These are phyloP conservation scores for Penstemon eatonii DNA, from an alignment of 257 asterid species.

Conservation along the genomic window DNA sequence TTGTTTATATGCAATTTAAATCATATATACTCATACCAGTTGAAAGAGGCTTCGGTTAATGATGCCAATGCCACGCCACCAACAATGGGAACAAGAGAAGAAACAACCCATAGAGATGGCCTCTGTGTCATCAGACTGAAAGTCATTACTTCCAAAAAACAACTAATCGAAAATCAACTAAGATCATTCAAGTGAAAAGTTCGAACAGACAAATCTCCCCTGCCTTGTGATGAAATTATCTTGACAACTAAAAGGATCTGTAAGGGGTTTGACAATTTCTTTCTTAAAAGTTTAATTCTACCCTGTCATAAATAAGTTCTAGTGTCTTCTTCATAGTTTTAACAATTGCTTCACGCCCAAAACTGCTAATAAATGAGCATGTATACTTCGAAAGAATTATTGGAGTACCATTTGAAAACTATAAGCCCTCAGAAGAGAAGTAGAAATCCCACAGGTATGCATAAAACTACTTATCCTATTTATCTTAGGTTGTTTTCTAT, in stretches of 20 bases:
- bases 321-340: not conserved
- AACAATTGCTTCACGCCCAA: not conserved
- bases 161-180: conserved; percentile 16
- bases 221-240: not conserved
- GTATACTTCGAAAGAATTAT: not conserved
- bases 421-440: not conserved
- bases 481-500: not conserved
- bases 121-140: conserved; percentile 51
- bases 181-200: no score
- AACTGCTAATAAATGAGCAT: not conserved
- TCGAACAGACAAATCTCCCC: not conserved
- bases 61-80: conserved; percentile 95
- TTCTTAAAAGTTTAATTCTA: not conserved
- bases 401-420: not conserved
- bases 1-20: not conserved
- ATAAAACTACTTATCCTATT: not conserved
- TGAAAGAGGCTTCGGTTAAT: conserved; percentile 82
- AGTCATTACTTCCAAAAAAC: conserved; percentile 33
- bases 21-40: conserved; percentile 50
- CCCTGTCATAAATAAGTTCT: no score
- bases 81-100: conserved; percentile 80
- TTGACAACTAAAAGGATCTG: not conserved
- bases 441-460: not conserved
- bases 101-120: conserved; percentile 71
- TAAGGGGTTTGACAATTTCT: not conserved